Evolutionary conservation across 176 grass and related monocot genomes (phyloP), one percentile per base, ranked within the genome.

Genomic region (Microstegium vimineum): DNA sequence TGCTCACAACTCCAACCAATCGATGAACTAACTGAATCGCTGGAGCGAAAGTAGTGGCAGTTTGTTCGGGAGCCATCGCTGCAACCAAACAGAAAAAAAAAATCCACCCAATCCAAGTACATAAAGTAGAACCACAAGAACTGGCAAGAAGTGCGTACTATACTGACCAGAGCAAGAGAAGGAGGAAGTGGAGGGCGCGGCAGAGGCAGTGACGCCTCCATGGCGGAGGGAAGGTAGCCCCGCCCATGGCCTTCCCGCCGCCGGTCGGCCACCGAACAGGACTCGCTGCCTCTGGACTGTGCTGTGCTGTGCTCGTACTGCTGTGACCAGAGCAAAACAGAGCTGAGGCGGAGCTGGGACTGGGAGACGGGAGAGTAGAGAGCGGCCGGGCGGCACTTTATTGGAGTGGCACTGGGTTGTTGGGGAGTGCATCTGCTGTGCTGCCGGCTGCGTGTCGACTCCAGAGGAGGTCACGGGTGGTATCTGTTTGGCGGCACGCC

Each of bases 101-200:
- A 15, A 52, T 12, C 33, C 30, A 20, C 9, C 70, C 26, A 12
- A n/a, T n/a, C n/a, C n/a, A 64, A 35, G 71, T 37, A 49, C 3
- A 23, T 15, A 37, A 26, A 69, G 59, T 27, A 22, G 23, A 69
- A 37, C 9, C 8, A n/a, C 32, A 26, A 20, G 65, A 40, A 57
- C 56, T 8, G 31, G 38, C 65, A 49, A 45, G 73, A 47, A 31
- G 28, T 10, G 66, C 38, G 5, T 56, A 42, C 87, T 52, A 3
- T 56, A 42, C 87, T 52, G 76, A 89, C 87, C 87, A 69, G 30
- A 80, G 47, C 49, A 65, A 59, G 78, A 80, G 16, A 18, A 74
- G 10, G 22, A 56, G 3, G 70, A 81, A 0, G 82, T 69, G 36
- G 69, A 80, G 13, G 5, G 62, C 49, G 38, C n/a, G n/a, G n/a